Percentiles rank a stretch among this genome's conserved stretches.
These are phyloP conservation scores for Tinospora cordifolia DNA, from an alignment of 164 flowering plant species.

Conservation along the genomic window DNA sequence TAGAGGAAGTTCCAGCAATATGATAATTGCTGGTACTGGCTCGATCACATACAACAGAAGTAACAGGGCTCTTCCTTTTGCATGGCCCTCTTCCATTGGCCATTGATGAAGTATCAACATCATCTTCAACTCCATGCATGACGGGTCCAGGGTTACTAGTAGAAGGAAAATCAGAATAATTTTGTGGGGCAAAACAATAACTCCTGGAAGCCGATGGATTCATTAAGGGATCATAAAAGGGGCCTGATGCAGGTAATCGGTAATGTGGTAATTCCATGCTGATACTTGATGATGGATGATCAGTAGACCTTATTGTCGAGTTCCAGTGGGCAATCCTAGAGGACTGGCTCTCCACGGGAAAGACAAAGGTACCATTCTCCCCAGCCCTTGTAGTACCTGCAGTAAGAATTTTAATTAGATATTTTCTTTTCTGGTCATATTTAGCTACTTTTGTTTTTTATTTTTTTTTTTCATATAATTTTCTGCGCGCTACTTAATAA, in stretches of 20 bases:
- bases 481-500: not conserved
- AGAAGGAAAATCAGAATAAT: slow-evolving; percentile 28
- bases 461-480: not conserved
- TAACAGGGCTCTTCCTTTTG: slow-evolving; percentile 60
- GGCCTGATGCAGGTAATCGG: slow-evolving; percentile 27
- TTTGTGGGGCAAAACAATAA: slow-evolving; percentile 23
- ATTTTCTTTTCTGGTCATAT: not conserved
- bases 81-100: slow-evolving; percentile 39
- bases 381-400: slow-evolving; percentile 11
- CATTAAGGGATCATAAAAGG: slow-evolving; percentile 32
- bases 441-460: not conserved
- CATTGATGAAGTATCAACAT: slow-evolving; percentile 29
- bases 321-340: slow-evolving; percentile 37
- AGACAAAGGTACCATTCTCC: slow-evolving; percentile 30
- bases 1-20: slow-evolving; percentile 32
- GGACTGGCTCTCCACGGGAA: slow-evolving; percentile 31
- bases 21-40: slow-evolving; percentile 37
- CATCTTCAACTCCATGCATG: slow-evolving; percentile 24
- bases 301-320: slow-evolving; percentile 30
- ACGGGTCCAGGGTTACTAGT: slow-evolving; percentile 23
- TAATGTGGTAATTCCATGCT: slow-evolving; percentile 28
- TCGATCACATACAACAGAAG: slow-evolving; percentile 36
- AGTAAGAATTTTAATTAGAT: slow-evolving; percentile 2
- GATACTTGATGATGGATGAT: slow-evolving; percentile 30
- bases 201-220: slow-evolving; percentile 26